Conservation (phyloP, 257 asterid species). For the Leptodermis oblonga region DNA sequence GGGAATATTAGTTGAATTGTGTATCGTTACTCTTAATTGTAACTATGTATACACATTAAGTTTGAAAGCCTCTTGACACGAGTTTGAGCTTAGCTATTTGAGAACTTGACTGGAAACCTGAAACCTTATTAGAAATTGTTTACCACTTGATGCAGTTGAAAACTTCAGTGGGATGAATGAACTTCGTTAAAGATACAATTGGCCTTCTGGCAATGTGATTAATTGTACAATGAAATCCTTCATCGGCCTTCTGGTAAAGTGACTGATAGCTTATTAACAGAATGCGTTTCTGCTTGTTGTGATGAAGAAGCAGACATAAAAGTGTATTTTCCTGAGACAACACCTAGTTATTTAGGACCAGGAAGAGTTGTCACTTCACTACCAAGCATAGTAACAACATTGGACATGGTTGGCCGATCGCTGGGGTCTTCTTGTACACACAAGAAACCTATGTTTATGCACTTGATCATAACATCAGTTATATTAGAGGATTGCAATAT, state of each 20-base stretch:
- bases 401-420: slow-evolving; percentile 31
- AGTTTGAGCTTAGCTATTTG: too few species aligned
- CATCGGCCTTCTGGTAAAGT: too few species aligned
- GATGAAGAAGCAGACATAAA: not conserved
- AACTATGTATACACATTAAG: too few species aligned
- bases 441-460: slow-evolving; percentile 27
- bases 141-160: not conserved
- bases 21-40: too few species aligned
- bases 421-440: slow-evolving; percentile 32
- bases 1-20: too few species aligned
- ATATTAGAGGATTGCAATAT: slow-evolving; percentile 10
- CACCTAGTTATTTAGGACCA: slow-evolving; percentile 26
- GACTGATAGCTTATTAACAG: too few species aligned
- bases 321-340: slow-evolving; percentile 1
- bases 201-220: not conserved
- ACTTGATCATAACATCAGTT: slow-evolving; percentile 18
- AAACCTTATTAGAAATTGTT: too few species aligned
- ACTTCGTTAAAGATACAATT: not conserved
- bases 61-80: too few species aligned
- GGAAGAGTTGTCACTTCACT: slow-evolving; percentile 18
- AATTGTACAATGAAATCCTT: too few species aligned
- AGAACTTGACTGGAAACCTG: too few species aligned
- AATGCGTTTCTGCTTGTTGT: not conserved
- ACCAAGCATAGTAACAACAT: slow-evolving; percentile 25
- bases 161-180: not conserved